A percentile compares a stretch with the other conserved stretches of the same genome.
These are phyloP conservation scores for Exophiala mesophila DNA, from an alignment of 2,329 filamentous ascomycete species.

Conservation along the genomic window DNA sequence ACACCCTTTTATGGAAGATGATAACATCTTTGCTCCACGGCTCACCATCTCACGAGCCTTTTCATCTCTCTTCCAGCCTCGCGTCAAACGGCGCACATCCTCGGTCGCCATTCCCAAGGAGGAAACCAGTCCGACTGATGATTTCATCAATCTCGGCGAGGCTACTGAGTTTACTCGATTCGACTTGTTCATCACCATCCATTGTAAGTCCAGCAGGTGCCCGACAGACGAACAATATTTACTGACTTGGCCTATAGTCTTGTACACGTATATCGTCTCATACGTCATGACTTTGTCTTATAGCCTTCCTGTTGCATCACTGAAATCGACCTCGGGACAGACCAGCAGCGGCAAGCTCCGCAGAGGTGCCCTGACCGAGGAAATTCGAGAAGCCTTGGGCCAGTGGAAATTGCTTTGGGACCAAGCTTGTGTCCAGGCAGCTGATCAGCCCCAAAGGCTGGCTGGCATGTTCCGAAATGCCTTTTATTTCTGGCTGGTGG, in stretches of 20 bases:
- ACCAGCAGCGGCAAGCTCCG: constrained; percentile 5
- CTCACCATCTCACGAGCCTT: constrained; percentile 38
- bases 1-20: constrained; percentile 40
- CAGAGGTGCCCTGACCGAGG: constrained; percentile 13
- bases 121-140: constrained; percentile 11
- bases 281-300: constrained; percentile 36
- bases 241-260: constrained; percentile 29
- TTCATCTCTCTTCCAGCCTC: constrained; percentile 33
- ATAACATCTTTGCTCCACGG: constrained; percentile 36
- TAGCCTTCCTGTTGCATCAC: constrained; percentile 25
- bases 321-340: constrained; percentile 8
- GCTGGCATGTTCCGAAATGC: constrained; percentile 42
- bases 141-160: background rate
- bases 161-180: constrained; percentile 30
- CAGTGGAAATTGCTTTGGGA: constrained; percentile 39
- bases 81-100: constrained; percentile 15
- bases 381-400: constrained; percentile 34
- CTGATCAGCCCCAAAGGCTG: constrained; percentile 35
- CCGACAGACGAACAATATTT: no score
- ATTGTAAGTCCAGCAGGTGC: constrained; percentile 30
- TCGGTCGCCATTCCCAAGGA: constrained; percentile 11
- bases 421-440: constrained; percentile 30
- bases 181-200: constrained; percentile 42
- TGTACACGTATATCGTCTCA: constrained; percentile 39
- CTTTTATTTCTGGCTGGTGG: constrained; percentile 42